These are phyloP conservation scores for Dysphania ambrosioides DNA, from an alignment of 148 eudicot genomes.

Conservation along the genomic window DNA sequence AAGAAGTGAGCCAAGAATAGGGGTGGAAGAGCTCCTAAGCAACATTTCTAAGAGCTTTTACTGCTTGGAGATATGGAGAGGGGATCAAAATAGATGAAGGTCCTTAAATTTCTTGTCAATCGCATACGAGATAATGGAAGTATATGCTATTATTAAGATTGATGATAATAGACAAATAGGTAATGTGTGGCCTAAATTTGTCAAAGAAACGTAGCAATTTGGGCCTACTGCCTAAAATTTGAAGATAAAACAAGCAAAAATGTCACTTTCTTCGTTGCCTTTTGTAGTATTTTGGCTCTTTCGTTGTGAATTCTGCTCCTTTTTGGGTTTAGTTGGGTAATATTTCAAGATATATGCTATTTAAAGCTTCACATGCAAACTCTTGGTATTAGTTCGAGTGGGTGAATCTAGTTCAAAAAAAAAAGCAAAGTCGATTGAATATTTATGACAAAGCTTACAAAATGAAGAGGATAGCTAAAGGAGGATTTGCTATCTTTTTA, in stretches of 20 bases:
- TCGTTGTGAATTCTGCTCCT: no score
- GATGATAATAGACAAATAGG: background rate
- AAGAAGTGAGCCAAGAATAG: constrained; percentile 73
- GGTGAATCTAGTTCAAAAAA: background rate
- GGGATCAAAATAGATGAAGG: background rate
- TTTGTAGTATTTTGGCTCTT: no score
- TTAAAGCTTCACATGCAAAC: constrained; percentile 25
- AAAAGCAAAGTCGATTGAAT: no score
- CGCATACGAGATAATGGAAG: background rate
- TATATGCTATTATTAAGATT: background rate
- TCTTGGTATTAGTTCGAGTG: background rate
- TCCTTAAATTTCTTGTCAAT: background rate
- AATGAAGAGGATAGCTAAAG: no score
- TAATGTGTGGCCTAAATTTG: constrained; percentile 23
- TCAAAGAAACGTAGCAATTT: background rate
- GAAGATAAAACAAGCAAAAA: background rate
- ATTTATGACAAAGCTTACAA: no score
- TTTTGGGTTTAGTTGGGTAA: no score
- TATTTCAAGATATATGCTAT: no score
- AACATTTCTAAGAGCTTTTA: constrained; percentile 38
- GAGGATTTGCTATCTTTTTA: no score
- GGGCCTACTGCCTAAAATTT: constrained; percentile 1
- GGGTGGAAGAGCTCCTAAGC: constrained; percentile 88
- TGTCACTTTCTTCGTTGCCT: no score
- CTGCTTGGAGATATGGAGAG: no score